Conservation (phyloP, 2,329 filamentous ascomycete genomes). For the Pyricularia grisea region DNA sequence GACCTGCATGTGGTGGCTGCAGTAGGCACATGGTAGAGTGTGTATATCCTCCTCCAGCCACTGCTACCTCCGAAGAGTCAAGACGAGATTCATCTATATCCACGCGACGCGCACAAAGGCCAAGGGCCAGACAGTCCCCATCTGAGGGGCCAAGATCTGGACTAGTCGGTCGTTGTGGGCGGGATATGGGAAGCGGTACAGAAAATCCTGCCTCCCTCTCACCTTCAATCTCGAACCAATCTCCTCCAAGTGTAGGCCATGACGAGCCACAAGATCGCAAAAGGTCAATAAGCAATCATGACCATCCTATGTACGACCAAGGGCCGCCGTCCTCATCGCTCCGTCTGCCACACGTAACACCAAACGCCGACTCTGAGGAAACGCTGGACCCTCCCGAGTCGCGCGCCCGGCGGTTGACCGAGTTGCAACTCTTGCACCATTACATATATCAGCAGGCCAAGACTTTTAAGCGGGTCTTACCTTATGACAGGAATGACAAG, state of each 20-base stretch:
- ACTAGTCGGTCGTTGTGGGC: background rate
- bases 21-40: constrained; percentile 15
- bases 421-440: constrained; percentile 26
- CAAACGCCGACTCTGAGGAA: constrained; percentile 12
- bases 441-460: constrained; percentile 20
- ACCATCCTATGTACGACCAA: background rate
- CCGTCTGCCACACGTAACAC: background rate
- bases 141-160: background rate
- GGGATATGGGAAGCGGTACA: background rate
- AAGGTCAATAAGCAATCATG: background rate
- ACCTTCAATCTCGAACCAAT: background rate
- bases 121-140: background rate
- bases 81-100: background rate
- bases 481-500: background rate
- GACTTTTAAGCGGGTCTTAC: constrained; percentile 12
- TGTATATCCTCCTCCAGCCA: constrained; percentile 8
- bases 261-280: background rate
- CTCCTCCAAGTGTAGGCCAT: background rate
- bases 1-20: constrained; percentile 15
- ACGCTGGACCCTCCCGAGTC: constrained; percentile 22
- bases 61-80: background rate
- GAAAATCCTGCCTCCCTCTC: background rate
- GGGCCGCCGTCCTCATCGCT: background rate
- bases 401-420: constrained; percentile 24
- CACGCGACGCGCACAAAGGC: background rate